A percentile compares a stretch with the other conserved stretches of the same genome.
Conservation (phyloP, 164 flowering plant species). For the Taxillus chinensis region DNA sequence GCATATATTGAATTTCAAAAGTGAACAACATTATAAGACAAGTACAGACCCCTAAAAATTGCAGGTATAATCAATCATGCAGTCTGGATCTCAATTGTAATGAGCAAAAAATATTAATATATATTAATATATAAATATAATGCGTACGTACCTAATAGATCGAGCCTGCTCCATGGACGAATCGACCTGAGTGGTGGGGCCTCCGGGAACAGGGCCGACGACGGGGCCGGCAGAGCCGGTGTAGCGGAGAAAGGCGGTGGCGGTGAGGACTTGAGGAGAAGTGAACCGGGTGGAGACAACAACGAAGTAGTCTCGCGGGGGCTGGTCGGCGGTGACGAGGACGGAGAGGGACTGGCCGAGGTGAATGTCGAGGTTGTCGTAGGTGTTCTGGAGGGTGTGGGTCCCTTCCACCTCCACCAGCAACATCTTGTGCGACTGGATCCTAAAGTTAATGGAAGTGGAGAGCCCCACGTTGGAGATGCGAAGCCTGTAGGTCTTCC, state of each 20-base stretch:
- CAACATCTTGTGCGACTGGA: constrained; percentile 54
- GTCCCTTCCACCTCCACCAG: constrained; percentile 66
- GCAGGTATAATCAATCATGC: too few species aligned
- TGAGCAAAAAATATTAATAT: too few species aligned
- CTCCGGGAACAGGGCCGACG: constrained; percentile 46
- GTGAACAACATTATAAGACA: too few species aligned
- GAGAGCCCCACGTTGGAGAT: constrained; percentile 58
- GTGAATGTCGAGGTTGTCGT: constrained; percentile 56
- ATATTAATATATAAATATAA: too few species aligned
- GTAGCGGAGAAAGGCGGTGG: constrained; percentile 45
- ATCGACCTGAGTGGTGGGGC: constrained; percentile 39
- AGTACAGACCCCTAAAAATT: too few species aligned
- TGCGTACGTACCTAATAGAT: constrained; percentile 32
- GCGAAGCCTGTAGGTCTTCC: constrained; percentile 56
- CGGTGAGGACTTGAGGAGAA: constrained; percentile 35
- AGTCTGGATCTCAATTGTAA: too few species aligned
- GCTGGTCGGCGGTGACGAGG: constrained; percentile 53
- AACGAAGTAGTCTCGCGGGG: constrained; percentile 39
- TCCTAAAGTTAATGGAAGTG: constrained; percentile 48
- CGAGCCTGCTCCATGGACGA: constrained; percentile 61
- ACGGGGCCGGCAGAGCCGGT: constrained; percentile 31
- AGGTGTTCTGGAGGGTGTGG: constrained; percentile 50
- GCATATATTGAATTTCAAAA: too few species aligned
- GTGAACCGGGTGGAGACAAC: constrained; percentile 55
- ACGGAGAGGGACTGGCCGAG: constrained; percentile 64